Percentiles rank a stretch among this genome's conserved stretches.
These are phyloP conservation scores for Xylariaceae sp. DNA, from an alignment of 2,329 filamentous ascomycete species.

Conservation along the genomic window DNA sequence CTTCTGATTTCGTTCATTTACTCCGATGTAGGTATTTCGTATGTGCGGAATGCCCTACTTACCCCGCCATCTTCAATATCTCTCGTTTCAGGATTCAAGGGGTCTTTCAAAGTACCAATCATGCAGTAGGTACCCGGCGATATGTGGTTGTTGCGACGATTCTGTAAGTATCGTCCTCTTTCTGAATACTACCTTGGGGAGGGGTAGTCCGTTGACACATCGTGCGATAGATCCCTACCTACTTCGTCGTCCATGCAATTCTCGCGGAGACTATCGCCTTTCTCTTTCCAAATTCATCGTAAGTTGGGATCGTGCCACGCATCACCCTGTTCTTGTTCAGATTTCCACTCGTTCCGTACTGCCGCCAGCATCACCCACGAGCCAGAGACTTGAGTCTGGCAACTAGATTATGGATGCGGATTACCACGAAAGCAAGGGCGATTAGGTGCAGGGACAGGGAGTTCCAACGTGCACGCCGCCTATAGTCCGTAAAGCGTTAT, in stretches of 20 bases:
- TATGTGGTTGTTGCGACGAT: too few species aligned
- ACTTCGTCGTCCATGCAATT: neutral
- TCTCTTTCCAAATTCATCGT: neutral
- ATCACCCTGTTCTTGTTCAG: neutral
- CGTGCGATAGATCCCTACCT: neutral
- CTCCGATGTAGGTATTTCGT: too few species aligned
- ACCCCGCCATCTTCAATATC: neutral
- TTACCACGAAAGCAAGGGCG: neutral
- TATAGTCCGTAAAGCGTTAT: neutral
- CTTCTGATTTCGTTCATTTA: too few species aligned
- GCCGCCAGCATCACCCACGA: neutral
- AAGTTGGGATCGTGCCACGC: neutral
- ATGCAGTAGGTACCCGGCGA: too few species aligned
- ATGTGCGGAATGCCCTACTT: neutral
- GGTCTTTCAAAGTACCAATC: too few species aligned
- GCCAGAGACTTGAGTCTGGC: neutral
- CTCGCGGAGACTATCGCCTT: neutral
- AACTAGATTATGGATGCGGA: neutral
- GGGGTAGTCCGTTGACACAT: too few species aligned
- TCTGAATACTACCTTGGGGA: too few species aligned
- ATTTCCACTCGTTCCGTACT: neutral
- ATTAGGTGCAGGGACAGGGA: too few species aligned
- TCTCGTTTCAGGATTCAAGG: neutral
- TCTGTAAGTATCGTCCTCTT: too few species aligned
- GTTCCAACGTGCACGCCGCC: too few species aligned